phyloP scores from a whole-genome alignment of 345 rosid species.

The Turritis glabra region DNA sequence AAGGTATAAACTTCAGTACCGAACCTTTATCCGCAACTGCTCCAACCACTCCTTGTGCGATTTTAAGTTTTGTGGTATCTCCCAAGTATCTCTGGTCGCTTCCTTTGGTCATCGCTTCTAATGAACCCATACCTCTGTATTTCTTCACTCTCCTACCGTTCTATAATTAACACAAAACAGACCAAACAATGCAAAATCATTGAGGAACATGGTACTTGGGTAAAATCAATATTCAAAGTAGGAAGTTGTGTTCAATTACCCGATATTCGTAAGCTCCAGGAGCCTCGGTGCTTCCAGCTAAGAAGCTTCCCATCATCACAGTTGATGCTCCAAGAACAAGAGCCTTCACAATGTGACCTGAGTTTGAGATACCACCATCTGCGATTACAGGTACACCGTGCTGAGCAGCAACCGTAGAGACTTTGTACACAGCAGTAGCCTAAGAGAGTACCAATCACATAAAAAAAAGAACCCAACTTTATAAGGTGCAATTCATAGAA shows the following conservation, averaged over 20 bases:
- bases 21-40: constrained; percentile 91
- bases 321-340: constrained; percentile 88
- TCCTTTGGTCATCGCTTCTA: constrained; percentile 97
- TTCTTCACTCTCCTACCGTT: constrained; percentile 62
- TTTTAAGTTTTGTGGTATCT: constrained; percentile 78
- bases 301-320: constrained; percentile 95
- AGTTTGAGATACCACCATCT: constrained; percentile 95
- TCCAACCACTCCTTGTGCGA: constrained; percentile 97
- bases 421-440: constrained; percentile 98
- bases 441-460: constrained; percentile 32
- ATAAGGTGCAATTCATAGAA: neutral
- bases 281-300: constrained; percentile 92
- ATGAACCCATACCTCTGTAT: constrained; percentile 94
- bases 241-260: constrained; percentile 43
- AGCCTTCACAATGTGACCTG: constrained; percentile 94
- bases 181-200: neutral
- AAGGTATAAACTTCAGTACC: constrained; percentile 71
- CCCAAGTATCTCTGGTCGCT: constrained; percentile 94
- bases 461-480: neutral
- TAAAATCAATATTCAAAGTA: neutral
- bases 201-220: neutral
- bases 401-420: constrained; percentile 71
- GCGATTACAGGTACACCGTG: constrained; percentile 83
- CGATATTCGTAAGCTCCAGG: constrained; percentile 66
- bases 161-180: constrained; percentile 39